Conservation (phyloP, 2,329 filamentous ascomycete genomes). For the Onygenales sp. region DNA sequence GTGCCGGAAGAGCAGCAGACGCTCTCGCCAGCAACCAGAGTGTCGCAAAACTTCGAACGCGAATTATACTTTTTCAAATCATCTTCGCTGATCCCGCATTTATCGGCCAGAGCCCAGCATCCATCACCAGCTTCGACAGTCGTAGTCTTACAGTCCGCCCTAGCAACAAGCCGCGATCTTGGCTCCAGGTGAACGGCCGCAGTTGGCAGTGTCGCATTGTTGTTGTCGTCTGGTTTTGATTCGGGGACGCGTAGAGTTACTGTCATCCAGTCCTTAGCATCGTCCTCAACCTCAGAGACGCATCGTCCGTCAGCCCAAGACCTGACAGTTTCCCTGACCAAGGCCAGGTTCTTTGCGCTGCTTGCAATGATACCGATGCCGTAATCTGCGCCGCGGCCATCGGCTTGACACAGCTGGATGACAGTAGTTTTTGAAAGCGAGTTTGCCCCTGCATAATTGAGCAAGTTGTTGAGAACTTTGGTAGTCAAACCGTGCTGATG, state of each 20-base stretch:
- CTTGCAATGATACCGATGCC: background rate
- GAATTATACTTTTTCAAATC: background rate
- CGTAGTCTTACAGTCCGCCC: background rate
- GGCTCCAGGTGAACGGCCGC: background rate
- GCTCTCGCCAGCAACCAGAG: background rate
- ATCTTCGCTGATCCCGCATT: background rate
- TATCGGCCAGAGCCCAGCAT: background rate
- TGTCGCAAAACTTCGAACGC: background rate
- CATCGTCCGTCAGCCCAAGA: conserved; percentile 1
- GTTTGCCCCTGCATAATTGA: background rate
- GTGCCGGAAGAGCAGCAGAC: background rate
- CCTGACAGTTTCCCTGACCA: background rate
- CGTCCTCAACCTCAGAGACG: background rate
- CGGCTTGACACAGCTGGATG: conserved; percentile 1
- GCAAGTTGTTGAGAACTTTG: background rate
- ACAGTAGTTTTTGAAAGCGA: too few species aligned
- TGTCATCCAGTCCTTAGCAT: background rate
- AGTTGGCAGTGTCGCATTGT: too few species aligned
- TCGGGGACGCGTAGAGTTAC: background rate
- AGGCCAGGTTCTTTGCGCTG: background rate
- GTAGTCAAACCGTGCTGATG: background rate
- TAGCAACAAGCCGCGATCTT: background rate
- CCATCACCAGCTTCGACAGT: background rate
- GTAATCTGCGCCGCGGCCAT: conserved; percentile 1
- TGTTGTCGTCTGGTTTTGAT: too few species aligned